Evolutionary conservation across 108 stramenopile species (phyloP), one percentile per base, ranked within the genome.

Genomic region (Hondaea fermentalgiana): DNA sequence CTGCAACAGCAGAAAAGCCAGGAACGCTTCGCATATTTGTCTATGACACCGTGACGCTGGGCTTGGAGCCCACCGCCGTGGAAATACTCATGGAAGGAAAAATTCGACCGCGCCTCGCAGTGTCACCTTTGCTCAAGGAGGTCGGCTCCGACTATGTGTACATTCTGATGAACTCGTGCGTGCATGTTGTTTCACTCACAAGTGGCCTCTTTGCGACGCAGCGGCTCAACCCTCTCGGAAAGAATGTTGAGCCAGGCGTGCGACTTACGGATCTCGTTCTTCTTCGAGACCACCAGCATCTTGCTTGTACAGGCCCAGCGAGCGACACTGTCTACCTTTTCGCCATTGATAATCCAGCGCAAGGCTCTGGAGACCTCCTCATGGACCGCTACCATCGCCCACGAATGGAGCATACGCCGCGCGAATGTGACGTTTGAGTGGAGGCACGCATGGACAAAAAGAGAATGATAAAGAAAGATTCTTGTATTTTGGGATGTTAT

Each of bases 121-220:
- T 47, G 17, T 53, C 76, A 43, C 76, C 76, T 83, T 16, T 83
- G 8, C 51, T 83, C 8, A 83, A 53, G 6, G 76, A 83, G 6
- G 23, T 83, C 28, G 76, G 51, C n/a, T 83, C 76, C 12, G 76
- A 83, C 51, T 83, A 83, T 83, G 76, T 83, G 19, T 83, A 83
- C 51, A 23, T 83, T 6, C 76, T 83, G 17, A 83, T 83, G 76
- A 53, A 83, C 76, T 53, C 45, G 25, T n/a, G 6, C 25, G 51
- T 83, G 17, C 51, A 28, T 4, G 76, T 53, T 12, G 49, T 83
- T 12, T 83, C 76, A 3, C 76, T 83, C 23, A 83, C 76, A 35
- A 53, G 49, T 4, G 76, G 76, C 6, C 76, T 83, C 45, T 53
- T 28, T 35, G 76, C 51, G n/a, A 83, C 76, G n/a, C 45, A 83